Base-by-base conservation (phyloP, 306 rosid genomes). In the Cucumis melo region DNA sequence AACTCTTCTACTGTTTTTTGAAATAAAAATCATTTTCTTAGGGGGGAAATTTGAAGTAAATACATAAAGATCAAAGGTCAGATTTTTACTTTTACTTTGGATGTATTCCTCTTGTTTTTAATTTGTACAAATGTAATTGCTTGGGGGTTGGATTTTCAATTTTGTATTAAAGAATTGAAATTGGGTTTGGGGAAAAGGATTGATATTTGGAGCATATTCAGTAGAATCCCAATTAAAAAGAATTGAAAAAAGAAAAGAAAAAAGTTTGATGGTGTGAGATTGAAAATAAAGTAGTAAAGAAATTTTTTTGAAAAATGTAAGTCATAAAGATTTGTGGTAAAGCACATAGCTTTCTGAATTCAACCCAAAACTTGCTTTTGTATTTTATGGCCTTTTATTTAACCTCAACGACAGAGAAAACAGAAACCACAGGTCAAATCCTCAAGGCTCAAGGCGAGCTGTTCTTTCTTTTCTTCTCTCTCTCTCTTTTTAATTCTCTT, bases 401-500 rank as follows among this genome's bases (percentile, higher is more conserved):
- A 75, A 75, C 67, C 82, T 66, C 72, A 38, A 79, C 58, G 70
- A 50, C 81, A 67, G 81, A 58, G 82, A 60, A 76, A 68, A 78
- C 77, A 57, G 82, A 50, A 79, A 70, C 77, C 78, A 76, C 81
- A 83, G 84, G 91, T 83, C 89, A 85, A 86, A 74, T 81, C 82
- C 81, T 59, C 60, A 51, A 36, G 42, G 14, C 38, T 56, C 44
- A 14, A 50, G 19, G 19, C 36, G 44, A 39, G 57, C 77, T 56
- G 64, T 55, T 36, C 50, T 63, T 59, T 64, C 53, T 42, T 38
- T 56, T 5, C 8, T 36, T 46, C 39, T 63, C 53, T 56, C 51
- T 42, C 53, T 42, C 46, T 56, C 41, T 34, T 46, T 56, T 39
- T 63, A 19, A 13, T 34, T 7, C 19, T 11, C 5, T 20, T 62